phyloP scores from a whole-genome alignment of 176 grass and related monocot genomes.

The Rhipidocladum racemiflorum region DNA sequence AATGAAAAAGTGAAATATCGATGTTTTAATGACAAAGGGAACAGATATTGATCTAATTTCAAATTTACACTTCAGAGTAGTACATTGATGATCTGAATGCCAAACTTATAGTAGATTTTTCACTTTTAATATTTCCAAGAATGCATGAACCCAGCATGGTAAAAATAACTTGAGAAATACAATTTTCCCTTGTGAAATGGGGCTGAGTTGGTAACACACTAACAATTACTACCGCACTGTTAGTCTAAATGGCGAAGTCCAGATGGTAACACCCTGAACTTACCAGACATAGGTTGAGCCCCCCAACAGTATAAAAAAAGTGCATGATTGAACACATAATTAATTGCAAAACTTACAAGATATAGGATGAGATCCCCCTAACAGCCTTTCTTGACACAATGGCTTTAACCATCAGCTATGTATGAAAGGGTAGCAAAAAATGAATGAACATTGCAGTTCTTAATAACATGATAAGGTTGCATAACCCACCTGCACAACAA shows the following conservation, averaged over 20 bases:
- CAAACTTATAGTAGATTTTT: not conserved
- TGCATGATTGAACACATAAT: not conserved
- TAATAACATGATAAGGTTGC: not conserved
- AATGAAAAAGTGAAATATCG: not conserved
- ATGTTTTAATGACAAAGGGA: not conserved
- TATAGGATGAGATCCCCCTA: not conserved
- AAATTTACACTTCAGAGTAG: not conserved
- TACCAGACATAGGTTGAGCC: not conserved
- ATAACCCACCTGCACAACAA: slow-evolving; percentile 18
- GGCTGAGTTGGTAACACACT: not conserved
- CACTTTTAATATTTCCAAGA: not conserved
- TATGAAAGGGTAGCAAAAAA: not conserved
- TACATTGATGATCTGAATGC: not conserved
- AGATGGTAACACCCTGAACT: not conserved
- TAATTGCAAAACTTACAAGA: slow-evolving; percentile 3
- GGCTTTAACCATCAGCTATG: not conserved
- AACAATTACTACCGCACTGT: not conserved
- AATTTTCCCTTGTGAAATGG: not conserved
- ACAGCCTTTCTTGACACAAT: not conserved
- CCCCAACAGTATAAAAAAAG: not conserved
- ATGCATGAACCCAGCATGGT: not conserved
- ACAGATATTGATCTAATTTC: not conserved
- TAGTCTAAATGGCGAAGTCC: not conserved
- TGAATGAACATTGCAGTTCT: slow-evolving; percentile 1
- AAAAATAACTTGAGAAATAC: slow-evolving; percentile 15